Evolutionary conservation across 1,284 basidiomycete genomes (phyloP).

Genomic region (Phenoliferia sp.): DNA sequence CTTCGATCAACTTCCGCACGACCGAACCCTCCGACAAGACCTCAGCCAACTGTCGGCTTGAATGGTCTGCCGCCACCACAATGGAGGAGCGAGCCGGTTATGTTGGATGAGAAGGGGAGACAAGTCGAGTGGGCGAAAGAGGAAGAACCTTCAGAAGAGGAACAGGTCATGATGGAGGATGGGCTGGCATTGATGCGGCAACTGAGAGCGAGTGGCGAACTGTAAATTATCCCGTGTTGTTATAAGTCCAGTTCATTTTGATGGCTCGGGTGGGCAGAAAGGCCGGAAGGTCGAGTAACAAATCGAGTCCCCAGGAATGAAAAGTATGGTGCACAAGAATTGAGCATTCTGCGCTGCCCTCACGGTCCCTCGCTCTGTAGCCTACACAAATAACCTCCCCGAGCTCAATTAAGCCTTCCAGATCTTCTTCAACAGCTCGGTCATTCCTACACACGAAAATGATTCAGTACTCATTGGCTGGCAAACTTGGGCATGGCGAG

Average conservation of each 20-base stretch:
- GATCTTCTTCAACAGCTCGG: conserved; percentile 61
- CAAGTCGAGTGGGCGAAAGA: not conserved
- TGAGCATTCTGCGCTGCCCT: not conserved
- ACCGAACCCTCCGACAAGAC: not conserved
- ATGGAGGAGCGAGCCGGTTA: conserved; percentile 10
- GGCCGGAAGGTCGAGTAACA: too few relatives aligned
- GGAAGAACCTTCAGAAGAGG: not conserved
- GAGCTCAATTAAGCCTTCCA: conserved; percentile 47
- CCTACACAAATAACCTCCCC: not conserved
- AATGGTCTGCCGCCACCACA: conserved; percentile 14
- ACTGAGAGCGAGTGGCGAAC: conserved; percentile 5
- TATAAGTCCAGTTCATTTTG: too few relatives aligned
- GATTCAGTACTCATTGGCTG: too few relatives aligned
- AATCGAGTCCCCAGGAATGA: too few relatives aligned
- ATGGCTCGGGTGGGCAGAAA: too few relatives aligned
- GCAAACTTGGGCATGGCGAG: not conserved
- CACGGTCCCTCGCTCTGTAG: not conserved
- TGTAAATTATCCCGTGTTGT: conserved; percentile 1
- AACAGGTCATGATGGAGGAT: conserved; percentile 12
- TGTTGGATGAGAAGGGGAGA: conserved; percentile 5
- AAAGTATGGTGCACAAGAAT: not conserved
- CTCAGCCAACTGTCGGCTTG: not conserved
- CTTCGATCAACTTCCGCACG: not conserved
- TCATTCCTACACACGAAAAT: conserved; percentile 54
- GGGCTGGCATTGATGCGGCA: conserved; percentile 10